Conservation (phyloP, 306 rosid species). For the Delonix regia region DNA sequence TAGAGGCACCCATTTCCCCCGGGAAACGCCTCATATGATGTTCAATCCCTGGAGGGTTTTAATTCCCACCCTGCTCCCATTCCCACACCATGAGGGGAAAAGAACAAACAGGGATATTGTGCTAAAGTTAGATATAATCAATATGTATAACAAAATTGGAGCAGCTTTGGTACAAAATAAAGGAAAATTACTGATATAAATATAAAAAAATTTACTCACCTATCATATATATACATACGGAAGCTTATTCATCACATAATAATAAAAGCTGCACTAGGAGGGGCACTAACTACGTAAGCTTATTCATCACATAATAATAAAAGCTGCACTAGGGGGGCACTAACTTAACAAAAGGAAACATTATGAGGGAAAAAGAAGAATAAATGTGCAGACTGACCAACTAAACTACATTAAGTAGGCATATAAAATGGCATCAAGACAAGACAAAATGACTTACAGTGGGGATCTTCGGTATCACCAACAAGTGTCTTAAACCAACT, state of each 20-base stretch:
- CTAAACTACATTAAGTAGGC: neutral
- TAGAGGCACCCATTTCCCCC: neutral
- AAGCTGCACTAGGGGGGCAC: neutral
- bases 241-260: neutral
- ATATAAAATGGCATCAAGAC: constrained; percentile 25
- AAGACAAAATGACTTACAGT: constrained; percentile 60
- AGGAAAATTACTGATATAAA: neutral
- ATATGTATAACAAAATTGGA: neutral
- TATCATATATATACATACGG: too few relatives aligned
- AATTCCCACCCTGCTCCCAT: neutral
- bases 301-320: neutral
- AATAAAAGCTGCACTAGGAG: neutral
- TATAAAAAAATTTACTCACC: neutral
- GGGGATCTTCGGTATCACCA: constrained; percentile 83
- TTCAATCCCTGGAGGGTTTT: neutral
- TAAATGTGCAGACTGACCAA: neutral
- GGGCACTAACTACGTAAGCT: neutral
- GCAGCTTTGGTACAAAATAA: neutral
- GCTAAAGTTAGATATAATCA: neutral
- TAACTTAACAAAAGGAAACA: neutral
- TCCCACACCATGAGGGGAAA: neutral
- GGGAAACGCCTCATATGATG: neutral
- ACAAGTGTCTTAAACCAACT: constrained; percentile 87
- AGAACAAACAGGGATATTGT: neutral
- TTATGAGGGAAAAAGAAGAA: neutral